Conservation (phyloP, 169 alveolate species). For the Theileria orientalis region DNA sequence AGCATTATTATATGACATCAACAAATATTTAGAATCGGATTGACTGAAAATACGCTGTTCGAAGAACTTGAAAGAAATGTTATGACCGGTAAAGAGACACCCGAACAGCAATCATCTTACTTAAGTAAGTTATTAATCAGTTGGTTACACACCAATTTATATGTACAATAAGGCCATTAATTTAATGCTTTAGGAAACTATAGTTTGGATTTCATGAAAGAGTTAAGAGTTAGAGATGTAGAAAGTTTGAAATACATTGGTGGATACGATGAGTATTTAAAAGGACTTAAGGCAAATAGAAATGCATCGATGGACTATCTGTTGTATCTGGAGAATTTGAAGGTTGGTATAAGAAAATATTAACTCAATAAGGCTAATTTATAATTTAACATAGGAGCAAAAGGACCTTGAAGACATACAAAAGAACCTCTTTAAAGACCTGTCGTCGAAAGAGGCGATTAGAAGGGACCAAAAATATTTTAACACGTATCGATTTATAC, state of each 20-base stretch:
- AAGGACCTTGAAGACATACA: slow-evolving; percentile 19
- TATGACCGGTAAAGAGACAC: slow-evolving; percentile 61
- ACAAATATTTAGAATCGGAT: slow-evolving; percentile 23
- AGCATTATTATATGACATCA: background rate
- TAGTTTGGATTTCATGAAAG: slow-evolving; percentile 17
- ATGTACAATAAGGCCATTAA: background rate
- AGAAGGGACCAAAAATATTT: slow-evolving; percentile 28
- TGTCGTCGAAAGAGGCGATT: slow-evolving; percentile 16
- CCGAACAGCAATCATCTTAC: slow-evolving; percentile 53
- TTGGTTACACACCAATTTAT: background rate
- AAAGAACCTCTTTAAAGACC: slow-evolving; percentile 37
- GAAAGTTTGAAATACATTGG: slow-evolving; percentile 54
- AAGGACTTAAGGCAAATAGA: slow-evolving; percentile 33
- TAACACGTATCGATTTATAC: slow-evolving; percentile 34
- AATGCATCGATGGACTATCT: slow-evolving; percentile 33
- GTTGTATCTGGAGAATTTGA: slow-evolving; percentile 36
- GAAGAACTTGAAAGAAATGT: slow-evolving; percentile 54
- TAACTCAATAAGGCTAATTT: background rate
- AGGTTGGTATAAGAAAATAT: background rate
- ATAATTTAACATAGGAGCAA: slow-evolving; percentile 2
- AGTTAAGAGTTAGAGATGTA: slow-evolving; percentile 28
- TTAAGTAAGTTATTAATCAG: background rate
- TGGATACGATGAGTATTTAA: slow-evolving; percentile 38
- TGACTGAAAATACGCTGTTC: slow-evolving; percentile 42
- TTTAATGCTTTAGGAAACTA: background rate